Evolutionary conservation across 306 rosid genomes (phyloP).

Genomic region (Biancaea sappan): DNA sequence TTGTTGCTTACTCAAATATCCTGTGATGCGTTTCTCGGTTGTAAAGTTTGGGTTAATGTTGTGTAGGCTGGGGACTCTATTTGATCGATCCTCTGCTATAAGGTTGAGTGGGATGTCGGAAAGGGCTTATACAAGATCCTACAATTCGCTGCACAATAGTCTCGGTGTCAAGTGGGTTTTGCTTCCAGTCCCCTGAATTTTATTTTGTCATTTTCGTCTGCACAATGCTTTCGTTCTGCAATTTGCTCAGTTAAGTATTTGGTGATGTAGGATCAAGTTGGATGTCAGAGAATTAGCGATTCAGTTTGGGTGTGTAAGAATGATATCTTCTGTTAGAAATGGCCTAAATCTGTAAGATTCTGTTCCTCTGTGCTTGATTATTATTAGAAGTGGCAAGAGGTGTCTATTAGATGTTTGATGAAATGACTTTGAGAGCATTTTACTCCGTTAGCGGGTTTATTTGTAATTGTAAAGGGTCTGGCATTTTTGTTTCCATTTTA

Average conservation of each 20-base stretch:
- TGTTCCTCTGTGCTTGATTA: background rate
- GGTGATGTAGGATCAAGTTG: conserved; percentile 60
- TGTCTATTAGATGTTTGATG: conserved; percentile 41
- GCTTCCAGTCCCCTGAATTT: background rate
- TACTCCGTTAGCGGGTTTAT: background rate
- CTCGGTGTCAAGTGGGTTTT: conserved; percentile 79
- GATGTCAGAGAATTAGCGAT: conserved; percentile 85
- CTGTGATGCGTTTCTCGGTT: background rate
- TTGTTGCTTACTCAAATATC: background rate
- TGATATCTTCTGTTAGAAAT: conserved; percentile 63
- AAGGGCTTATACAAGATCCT: conserved; percentile 74
- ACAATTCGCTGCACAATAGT: conserved; percentile 74
- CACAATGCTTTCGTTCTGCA: background rate
- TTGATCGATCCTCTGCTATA: conserved; percentile 68
- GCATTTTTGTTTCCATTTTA: background rate
- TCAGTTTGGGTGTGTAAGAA: conserved; percentile 83
- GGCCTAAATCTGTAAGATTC: conserved; percentile 69
- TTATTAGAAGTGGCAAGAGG: background rate
- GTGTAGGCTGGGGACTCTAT: conserved; percentile 51
- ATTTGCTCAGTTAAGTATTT: background rate
- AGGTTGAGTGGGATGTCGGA: conserved; percentile 82
- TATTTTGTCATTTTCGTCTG: background rate
- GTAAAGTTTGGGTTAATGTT: background rate
- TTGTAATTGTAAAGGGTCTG: background rate
- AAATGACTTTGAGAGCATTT: conserved; percentile 29